These are phyloP conservation scores for Cyathus striatus DNA, from an alignment of 768 basidiomycete species.

Conservation along the genomic window DNA sequence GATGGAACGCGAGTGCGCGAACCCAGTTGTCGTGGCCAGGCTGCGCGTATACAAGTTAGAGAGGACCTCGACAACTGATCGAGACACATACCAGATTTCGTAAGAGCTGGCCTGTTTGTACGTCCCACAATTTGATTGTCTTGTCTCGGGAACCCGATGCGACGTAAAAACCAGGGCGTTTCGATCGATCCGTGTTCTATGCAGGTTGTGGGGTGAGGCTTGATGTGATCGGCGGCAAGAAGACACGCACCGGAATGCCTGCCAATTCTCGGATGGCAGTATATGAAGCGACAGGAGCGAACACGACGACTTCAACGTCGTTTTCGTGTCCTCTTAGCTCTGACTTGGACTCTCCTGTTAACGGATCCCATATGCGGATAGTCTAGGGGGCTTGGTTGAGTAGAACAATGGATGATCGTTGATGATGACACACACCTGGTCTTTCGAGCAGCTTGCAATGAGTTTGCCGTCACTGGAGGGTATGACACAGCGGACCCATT, in stretches of 20 bases:
- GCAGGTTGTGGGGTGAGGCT: neutral
- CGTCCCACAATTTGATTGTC: slow-evolving; percentile 89
- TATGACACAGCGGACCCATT: slow-evolving; percentile 75
- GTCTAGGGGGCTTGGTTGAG: slow-evolving; percentile 41
- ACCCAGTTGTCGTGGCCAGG: slow-evolving; percentile 90
- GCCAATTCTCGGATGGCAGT: slow-evolving; percentile 73
- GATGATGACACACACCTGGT: slow-evolving; percentile 59
- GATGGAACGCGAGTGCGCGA: slow-evolving; percentile 84
- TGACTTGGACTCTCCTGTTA: slow-evolving; percentile 71
- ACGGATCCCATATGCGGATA: slow-evolving; percentile 68
- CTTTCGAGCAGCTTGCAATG: slow-evolving; percentile 79
- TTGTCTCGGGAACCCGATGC: slow-evolving; percentile 89
- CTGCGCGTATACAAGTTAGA: slow-evolving; percentile 31
- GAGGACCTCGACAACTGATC: no score
- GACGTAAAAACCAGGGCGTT: slow-evolving; percentile 53
- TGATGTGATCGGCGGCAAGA: slow-evolving; percentile 5
- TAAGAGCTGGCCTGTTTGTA: slow-evolving; percentile 74
- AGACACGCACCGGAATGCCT: slow-evolving; percentile 53
- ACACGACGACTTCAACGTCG: slow-evolving; percentile 76
- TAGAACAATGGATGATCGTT: neutral
- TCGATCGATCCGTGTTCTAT: slow-evolving; percentile 48
- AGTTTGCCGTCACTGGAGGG: slow-evolving; percentile 71
- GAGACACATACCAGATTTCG: slow-evolving; percentile 61
- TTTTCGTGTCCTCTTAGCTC: slow-evolving; percentile 88
- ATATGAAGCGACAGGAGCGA: slow-evolving; percentile 76